Evolutionary conservation across 2,329 filamentous ascomycete genomes (phyloP).

Genomic region (Capronia coronata): DNA sequence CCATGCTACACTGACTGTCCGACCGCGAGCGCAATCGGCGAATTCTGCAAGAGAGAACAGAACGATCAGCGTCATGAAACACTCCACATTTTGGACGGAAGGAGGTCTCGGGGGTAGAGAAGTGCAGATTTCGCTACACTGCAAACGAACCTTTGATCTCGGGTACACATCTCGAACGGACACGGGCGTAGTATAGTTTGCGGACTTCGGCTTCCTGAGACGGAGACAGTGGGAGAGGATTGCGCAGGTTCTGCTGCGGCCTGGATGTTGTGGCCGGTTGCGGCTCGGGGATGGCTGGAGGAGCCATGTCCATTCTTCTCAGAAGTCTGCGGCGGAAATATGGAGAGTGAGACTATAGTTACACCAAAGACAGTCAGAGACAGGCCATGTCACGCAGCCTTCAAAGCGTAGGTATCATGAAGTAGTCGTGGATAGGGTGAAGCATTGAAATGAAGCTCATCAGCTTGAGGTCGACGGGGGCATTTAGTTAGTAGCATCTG

Average conservation of each 20-base stretch:
- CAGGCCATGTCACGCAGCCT: background rate
- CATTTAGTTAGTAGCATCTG: too few relatives aligned
- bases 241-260: conserved; percentile 45
- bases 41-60: conserved; percentile 60
- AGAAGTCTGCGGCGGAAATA: background rate
- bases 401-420: background rate
- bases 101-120: background rate
- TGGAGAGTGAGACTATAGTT: background rate
- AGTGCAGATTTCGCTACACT: background rate
- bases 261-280: conserved; percentile 5
- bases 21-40: conserved; percentile 77
- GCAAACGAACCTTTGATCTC: conserved; percentile 67
- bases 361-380: background rate
- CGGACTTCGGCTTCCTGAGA: conserved; percentile 75
- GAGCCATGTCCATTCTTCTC: conserved; percentile 23
- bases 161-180: conserved; percentile 65
- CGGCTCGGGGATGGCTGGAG: conserved; percentile 13
- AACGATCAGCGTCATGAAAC: too few relatives aligned
- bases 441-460: background rate
- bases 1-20: conserved; percentile 83
- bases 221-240: conserved; percentile 76
- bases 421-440: background rate
- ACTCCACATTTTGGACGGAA: background rate
- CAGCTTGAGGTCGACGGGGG: too few relatives aligned
- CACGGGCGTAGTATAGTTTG: conserved; percentile 72